Base-by-base conservation (phyloP, 805 yeast genomes). In the Wickerhamomyces hampshirensis region DNA sequence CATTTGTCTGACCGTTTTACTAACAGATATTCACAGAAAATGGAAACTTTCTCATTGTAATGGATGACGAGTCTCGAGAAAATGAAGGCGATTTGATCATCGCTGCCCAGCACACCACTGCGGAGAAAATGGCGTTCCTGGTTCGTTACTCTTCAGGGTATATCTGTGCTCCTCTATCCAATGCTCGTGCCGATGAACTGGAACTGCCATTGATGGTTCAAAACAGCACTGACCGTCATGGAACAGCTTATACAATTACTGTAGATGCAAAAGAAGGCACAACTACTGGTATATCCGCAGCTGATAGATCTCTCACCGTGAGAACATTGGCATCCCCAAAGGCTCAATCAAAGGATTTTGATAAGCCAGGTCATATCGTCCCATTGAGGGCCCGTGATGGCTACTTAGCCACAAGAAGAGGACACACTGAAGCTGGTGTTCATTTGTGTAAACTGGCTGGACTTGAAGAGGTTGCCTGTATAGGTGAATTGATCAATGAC, bases 381-480 rank as follows among this genome's bases (percentile, higher is more conserved):
- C 99, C 98, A 3, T 70, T 93, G 50, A 73, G 98, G 50, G 98
- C 98, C 3, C 84, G 72, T 15, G 84, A 84, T 17, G 95, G 96
- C 1, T 80, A 95, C 35, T 77, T 93, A 39, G 66, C 78, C 38
- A 64, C 66, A 33, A 83, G 99, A 68, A 69, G 84, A 39, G 99
- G 99, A 12, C 99, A 93, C 59, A 93, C 99, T 9, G 99, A 93
- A 65, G 98, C 98, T 13, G 88, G 87, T 18, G 95, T 93, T 7
- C 95, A 91, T 56, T 69, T 93, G 45, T 80, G 95, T 56, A 65
- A 66, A 52, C 68, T 89, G 52, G 72, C 91, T 6, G 88, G 87
- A 0, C 68, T 84, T 48, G 75, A 75, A 44, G 95, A 93, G 2
- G 98, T 87, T 2, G 95, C 84, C 12, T 93, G 84, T 26, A 91